These are phyloP conservation scores for Clavariopsis aquatica DNA, from an alignment of 495 filamentous ascomycete species.

Conservation along the genomic window DNA sequence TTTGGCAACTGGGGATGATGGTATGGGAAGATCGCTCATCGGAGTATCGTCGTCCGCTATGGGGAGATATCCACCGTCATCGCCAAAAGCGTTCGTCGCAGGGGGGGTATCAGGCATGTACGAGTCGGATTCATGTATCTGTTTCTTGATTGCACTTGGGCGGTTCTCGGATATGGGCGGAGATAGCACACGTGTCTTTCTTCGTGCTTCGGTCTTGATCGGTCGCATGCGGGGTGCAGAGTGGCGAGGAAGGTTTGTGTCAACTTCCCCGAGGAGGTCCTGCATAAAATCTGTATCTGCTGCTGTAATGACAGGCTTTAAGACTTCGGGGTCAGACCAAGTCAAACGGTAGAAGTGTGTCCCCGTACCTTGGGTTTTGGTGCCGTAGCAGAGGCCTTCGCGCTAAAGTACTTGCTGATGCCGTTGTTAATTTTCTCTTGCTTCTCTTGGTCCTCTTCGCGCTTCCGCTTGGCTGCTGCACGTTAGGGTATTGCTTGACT, in stretches of 20 bases:
- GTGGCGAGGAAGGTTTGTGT: conserved; percentile 71
- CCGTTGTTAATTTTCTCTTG: conserved; percentile 84
- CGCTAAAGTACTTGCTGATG: conserved; percentile 91
- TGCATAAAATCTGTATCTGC: conserved; percentile 86
- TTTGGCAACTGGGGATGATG: conserved; percentile 84
- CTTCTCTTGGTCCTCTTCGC: conserved; percentile 84
- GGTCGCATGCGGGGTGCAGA: conserved; percentile 58
- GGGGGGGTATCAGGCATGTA: conserved; percentile 47
- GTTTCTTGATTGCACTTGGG: conserved; percentile 43
- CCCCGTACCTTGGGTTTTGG: conserved; percentile 75
- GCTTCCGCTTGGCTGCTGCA: conserved; percentile 73
- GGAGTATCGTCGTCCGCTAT: conserved; percentile 62
- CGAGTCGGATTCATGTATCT: conserved; percentile 50
- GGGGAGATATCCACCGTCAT: conserved; percentile 59
- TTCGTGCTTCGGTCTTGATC: conserved; percentile 70
- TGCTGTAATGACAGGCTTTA: conserved; percentile 61
- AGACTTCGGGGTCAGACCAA: conserved; percentile 15
- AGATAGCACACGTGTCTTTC: conserved; percentile 77
- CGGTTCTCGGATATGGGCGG: conserved; percentile 60
- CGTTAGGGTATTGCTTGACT: conserved; percentile 11
- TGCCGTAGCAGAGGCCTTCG: conserved; percentile 63
- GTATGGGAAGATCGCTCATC: conserved; percentile 79
- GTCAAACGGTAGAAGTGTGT: neutral
- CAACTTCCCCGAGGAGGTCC: conserved; percentile 83
- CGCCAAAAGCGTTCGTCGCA: conserved; percentile 51